Percentiles rank a stretch among this genome's conserved stretches.
Evolutionary conservation across 2,329 filamentous ascomycete species (phyloP).

Genomic region (Verticillium nonalfalfae): DNA sequence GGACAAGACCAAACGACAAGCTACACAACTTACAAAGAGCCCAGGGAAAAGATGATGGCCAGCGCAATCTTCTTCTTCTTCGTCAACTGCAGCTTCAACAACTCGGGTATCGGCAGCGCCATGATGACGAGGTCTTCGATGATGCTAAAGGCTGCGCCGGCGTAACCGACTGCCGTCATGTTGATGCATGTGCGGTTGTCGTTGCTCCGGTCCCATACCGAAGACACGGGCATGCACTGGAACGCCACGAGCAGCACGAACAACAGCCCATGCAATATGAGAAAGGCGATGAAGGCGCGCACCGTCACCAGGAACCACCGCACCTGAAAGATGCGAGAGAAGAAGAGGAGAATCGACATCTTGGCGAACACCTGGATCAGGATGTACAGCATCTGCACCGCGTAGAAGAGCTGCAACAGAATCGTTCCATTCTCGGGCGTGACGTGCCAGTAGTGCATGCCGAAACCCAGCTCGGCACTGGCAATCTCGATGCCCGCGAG

Average conservation of each 20-base stretch:
- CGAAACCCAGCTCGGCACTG: constrained; percentile 14
- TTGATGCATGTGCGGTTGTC: constrained; percentile 43
- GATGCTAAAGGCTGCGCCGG: constrained; percentile 61
- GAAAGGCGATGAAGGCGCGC: constrained; percentile 6
- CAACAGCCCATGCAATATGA: constrained; percentile 11
- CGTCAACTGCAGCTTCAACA: constrained; percentile 56
- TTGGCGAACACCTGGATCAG: constrained; percentile 17
- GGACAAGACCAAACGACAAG: not conserved
- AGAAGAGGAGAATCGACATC: constrained; percentile 17
- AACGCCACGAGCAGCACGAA: constrained; percentile 14
- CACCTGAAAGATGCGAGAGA: constrained; percentile 14
- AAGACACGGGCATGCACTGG: constrained; percentile 12
- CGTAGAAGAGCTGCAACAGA: constrained; percentile 13
- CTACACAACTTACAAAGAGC: constrained; percentile 50
- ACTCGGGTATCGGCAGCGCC: constrained; percentile 58
- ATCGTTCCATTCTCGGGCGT: constrained; percentile 6
- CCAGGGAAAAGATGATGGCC: constrained; percentile 60
- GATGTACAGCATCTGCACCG: constrained; percentile 15
- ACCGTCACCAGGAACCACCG: constrained; percentile 11
- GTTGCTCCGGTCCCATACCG: constrained; percentile 11
- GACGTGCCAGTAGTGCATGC: constrained; percentile 17
- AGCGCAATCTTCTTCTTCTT: constrained; percentile 60
- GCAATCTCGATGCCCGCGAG: constrained; percentile 13
- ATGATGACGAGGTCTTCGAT: constrained; percentile 61
- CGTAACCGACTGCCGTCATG: constrained; percentile 58